phyloP scores from a whole-genome alignment of 2,329 filamentous ascomycete species.

The Metarhizium album region DNA sequence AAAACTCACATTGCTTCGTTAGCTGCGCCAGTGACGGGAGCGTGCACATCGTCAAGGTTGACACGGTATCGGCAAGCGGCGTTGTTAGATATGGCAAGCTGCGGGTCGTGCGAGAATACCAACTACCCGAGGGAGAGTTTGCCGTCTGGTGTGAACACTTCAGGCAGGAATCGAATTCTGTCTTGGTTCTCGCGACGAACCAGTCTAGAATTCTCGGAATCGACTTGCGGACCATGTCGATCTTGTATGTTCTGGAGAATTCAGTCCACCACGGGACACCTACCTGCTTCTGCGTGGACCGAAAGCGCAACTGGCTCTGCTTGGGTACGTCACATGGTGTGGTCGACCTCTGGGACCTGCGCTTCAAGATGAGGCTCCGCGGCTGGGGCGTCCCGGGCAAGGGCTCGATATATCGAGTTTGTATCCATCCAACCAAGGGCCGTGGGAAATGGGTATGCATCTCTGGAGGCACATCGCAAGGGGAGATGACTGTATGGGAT shows the following conservation, averaged over 20 bases:
- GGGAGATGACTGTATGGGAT: conserved; percentile 93
- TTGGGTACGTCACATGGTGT: conserved; percentile 89
- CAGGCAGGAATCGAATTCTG: conserved; percentile 69
- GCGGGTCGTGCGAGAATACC: conserved; percentile 66
- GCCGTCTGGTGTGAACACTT: conserved; percentile 91
- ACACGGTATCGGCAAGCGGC: conserved; percentile 33
- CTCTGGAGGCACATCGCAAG: conserved; percentile 73
- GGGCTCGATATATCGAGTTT: conserved; percentile 67
- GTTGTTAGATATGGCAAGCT: conserved; percentile 70
- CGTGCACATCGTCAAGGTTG: conserved; percentile 80
- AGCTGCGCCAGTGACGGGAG: conserved; percentile 85
- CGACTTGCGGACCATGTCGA: conserved; percentile 76
- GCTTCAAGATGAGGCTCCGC: conserved; percentile 82
- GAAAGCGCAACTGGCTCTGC: conserved; percentile 79
- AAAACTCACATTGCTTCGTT: conserved; percentile 87
- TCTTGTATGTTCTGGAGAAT: conserved; percentile 72
- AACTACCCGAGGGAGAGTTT: conserved; percentile 62
- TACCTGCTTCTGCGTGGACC: conserved; percentile 83
- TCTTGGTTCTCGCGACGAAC: conserved; percentile 78
- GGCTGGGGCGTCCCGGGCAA: conserved; percentile 81
- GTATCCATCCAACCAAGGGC: conserved; percentile 67
- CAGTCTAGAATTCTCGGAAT: conserved; percentile 73
- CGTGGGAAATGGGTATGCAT: conserved; percentile 80
- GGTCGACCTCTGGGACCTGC: conserved; percentile 87
- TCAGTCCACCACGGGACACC: conserved; percentile 85